phyloP scores from a whole-genome alignment of 148 eudicot genomes.

The Vaccinium darrowii region DNA sequence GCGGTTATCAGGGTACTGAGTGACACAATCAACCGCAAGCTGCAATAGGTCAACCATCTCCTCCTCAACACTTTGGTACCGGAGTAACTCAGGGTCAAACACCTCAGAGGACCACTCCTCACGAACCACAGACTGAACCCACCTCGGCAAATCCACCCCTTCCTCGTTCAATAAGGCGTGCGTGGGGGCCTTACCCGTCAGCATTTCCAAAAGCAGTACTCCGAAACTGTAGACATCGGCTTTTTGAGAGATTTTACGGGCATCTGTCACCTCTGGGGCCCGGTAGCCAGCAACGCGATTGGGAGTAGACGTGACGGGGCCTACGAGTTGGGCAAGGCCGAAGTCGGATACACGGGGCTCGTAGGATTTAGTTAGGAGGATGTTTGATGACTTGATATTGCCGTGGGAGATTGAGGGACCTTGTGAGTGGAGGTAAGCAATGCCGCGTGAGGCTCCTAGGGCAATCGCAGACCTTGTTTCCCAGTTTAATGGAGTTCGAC shows the following conservation, averaged over 20 bases:
- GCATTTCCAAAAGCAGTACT: conserved; percentile 65
- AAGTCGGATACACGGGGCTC: conserved; percentile 54
- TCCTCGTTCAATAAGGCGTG: conserved; percentile 87
- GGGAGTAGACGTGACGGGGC: conserved; percentile 30
- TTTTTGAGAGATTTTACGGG: conserved; percentile 61
- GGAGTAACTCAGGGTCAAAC: conserved; percentile 83
- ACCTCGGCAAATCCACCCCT: conserved; percentile 85
- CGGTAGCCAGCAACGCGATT: conserved; percentile 73
- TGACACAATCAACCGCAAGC: conserved; percentile 56
- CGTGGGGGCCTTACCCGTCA: conserved; percentile 88
- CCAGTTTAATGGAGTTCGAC: conserved; percentile 46
- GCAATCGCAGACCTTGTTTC: conserved; percentile 56
- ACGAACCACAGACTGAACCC: conserved; percentile 82
- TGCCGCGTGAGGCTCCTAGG: conserved; percentile 47
- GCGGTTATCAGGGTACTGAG: conserved; percentile 73
- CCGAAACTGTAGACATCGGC: conserved; percentile 75
- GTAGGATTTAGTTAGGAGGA: conserved; percentile 47
- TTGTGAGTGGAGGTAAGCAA: conserved; percentile 49
- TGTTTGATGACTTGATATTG: conserved; percentile 62
- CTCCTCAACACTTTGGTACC: conserved; percentile 79
- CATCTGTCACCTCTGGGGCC: conserved; percentile 77
- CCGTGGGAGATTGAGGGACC: conserved; percentile 53
- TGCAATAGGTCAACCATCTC: conserved; percentile 57
- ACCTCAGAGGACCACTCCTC: conserved; percentile 94
- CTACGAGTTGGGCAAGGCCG: conserved; percentile 46